A percentile compares a stretch with the other conserved stretches of the same genome.
Evolutionary conservation across 257 asterid genomes (phyloP).

Genomic region (Forsythia suspensa): DNA sequence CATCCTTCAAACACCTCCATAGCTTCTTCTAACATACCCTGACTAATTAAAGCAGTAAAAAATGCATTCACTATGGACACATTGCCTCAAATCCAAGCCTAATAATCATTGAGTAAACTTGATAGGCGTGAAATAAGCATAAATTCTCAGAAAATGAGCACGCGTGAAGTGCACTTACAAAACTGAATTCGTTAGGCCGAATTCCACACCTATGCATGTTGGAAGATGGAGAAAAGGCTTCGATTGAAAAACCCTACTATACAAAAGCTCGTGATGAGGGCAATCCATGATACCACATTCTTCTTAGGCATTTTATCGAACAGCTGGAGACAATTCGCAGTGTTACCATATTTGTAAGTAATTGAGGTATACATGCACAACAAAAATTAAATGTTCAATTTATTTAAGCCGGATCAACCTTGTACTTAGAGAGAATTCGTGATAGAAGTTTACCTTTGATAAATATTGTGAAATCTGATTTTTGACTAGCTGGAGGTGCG

Average conservation of each 20-base stretch:
- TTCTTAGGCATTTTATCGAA: conserved; percentile 64
- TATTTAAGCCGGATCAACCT: too few relatives aligned
- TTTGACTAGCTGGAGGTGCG: too few relatives aligned
- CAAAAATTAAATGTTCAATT: too few relatives aligned
- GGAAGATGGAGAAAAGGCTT: conserved; percentile 45
- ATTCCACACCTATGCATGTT: conserved; percentile 45
- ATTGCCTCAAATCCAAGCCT: conserved; percentile 59
- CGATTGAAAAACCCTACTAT: conserved; percentile 28
- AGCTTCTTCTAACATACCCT: conserved; percentile 50
- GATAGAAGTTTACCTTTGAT: too few relatives aligned
- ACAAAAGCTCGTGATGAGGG: too few relatives aligned
- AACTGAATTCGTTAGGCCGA: conserved; percentile 59
- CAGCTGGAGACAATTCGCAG: conserved; percentile 32
- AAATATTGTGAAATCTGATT: too few relatives aligned
- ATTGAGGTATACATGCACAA: too few relatives aligned
- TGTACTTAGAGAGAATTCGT: too few relatives aligned
- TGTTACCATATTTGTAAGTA: too few relatives aligned
- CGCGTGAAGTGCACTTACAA: conserved; percentile 64
- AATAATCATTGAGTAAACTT: conserved; percentile 48
- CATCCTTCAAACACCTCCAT: conserved; percentile 44
- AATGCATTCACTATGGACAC: conserved; percentile 53
- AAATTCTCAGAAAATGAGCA: conserved; percentile 49
- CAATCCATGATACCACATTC: conserved; percentile 44
- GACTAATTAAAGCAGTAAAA: conserved; percentile 55
- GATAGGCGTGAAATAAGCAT: conserved; percentile 38